Evolutionary conservation across 169 alveolate genomes (phyloP).

Genomic region (Cryptosporidium canis): DNA sequence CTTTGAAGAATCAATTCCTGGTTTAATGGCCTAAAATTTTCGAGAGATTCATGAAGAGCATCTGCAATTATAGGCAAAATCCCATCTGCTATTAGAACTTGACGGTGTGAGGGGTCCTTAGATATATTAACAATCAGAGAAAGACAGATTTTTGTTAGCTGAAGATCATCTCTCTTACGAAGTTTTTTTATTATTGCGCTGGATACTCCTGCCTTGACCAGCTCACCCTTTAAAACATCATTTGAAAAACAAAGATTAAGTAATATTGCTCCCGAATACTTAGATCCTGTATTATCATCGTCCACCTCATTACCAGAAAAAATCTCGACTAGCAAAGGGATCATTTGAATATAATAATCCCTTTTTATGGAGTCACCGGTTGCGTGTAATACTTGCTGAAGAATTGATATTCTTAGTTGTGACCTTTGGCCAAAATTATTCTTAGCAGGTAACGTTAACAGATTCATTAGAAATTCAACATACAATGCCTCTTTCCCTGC

Average conservation of each 20-base stretch:
- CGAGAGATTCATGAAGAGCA: constrained; percentile 28
- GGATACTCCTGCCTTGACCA: constrained; percentile 42
- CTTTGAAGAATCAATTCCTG: not conserved
- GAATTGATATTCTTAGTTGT: constrained; percentile 44
- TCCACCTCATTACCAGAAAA: constrained; percentile 18
- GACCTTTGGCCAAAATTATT: constrained; percentile 55
- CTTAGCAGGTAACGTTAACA: constrained; percentile 19
- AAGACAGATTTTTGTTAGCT: constrained; percentile 51
- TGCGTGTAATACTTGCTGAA: constrained; percentile 63
- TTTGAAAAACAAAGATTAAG: constrained; percentile 49
- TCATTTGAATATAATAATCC: constrained; percentile 42
- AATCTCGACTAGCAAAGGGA: constrained; percentile 56
- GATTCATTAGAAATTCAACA: constrained; percentile 51
- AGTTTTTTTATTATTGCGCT: constrained; percentile 3
- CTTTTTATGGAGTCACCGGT: constrained; percentile 18
- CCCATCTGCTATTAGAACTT: constrained; percentile 40
- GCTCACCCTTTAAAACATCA: constrained; percentile 17
- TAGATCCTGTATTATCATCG: constrained; percentile 26
- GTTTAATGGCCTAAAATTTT: not conserved
- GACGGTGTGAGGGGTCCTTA: constrained; percentile 46
- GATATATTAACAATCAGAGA: constrained; percentile 38
- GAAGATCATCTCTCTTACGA: constrained; percentile 49
- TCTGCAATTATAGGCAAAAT: constrained; percentile 40
- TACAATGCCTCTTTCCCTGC: constrained; percentile 46
- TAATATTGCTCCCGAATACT: constrained; percentile 49